Evolutionary conservation across 1,284 basidiomycete genomes (phyloP).

Genomic region (Puccinia triticina): DNA sequence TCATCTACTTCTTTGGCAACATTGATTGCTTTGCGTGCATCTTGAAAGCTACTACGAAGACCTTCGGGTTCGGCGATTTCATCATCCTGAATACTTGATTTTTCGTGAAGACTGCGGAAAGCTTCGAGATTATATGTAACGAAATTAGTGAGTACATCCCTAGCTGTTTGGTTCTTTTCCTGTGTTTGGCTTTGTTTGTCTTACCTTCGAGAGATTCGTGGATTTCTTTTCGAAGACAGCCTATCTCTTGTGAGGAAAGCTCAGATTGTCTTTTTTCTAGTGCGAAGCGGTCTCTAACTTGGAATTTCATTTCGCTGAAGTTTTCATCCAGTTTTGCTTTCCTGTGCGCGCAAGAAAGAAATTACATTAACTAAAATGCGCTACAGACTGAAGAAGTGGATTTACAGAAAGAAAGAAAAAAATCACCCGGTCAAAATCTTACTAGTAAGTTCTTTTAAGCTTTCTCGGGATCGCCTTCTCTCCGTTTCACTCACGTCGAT

Average conservation of each 20-base stretch:
- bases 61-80: background rate
- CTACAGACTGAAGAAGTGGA: background rate
- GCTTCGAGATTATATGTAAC: background rate
- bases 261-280: conserved; percentile 16
- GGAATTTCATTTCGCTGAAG: conserved; percentile 23
- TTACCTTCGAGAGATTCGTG: conserved; percentile 29
- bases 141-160: background rate
- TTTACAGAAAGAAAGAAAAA: background rate
- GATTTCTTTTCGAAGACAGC: conserved; percentile 36
- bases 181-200: background rate
- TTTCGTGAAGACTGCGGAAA: conserved; percentile 18
- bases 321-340: conserved; percentile 25
- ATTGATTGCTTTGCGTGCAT: conserved; percentile 9
- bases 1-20: conserved; percentile 38
- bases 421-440: background rate
- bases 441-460: background rate
- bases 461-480: conserved; percentile 10
- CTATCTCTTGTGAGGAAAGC: conserved; percentile 17
- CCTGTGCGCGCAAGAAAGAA: background rate
- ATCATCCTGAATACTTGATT: background rate
- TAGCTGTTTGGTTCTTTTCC: too few species aligned
- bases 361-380: background rate
- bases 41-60: background rate
- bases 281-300: background rate
- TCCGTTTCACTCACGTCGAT: conserved; percentile 8